Conservation (phyloP, 1,284 basidiomycete genomes). For the Ustilago nuda region DNA sequence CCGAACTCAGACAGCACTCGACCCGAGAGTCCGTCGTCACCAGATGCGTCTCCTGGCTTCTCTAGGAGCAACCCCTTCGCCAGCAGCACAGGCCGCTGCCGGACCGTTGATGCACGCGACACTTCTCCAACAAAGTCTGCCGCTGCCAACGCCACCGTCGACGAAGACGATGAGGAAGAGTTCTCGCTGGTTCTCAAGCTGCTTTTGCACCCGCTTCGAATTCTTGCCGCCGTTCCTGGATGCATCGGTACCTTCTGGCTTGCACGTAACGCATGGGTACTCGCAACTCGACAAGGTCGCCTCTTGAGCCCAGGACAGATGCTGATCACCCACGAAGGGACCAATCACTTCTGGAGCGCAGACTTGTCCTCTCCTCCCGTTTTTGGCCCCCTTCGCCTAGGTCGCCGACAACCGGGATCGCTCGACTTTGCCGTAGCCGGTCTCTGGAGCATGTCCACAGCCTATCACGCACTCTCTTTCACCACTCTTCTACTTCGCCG, state of each 20-base stretch:
- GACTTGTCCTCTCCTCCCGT: constrained; percentile 4
- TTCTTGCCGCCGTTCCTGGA: constrained; percentile 66
- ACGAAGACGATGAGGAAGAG: constrained; percentile 38
- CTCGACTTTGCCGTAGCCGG: constrained; percentile 58
- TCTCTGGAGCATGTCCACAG: constrained; percentile 75
- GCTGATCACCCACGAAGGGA: constrained; percentile 24
- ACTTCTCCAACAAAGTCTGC: background rate
- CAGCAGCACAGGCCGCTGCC: background rate
- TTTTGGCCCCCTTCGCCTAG: constrained; percentile 12
- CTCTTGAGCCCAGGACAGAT: constrained; percentile 37
- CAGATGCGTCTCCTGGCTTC: background rate
- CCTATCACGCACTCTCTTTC: constrained; percentile 81
- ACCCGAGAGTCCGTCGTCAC: constrained; percentile 17
- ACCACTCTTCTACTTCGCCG: constrained; percentile 82
- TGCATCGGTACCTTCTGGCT: constrained; percentile 64
- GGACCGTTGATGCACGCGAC: background rate
- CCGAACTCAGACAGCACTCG: constrained; percentile 32
- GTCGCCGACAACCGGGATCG: constrained; percentile 43
- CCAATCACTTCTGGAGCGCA: constrained; percentile 27
- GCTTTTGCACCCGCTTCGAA: constrained; percentile 60
- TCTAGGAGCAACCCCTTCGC: background rate
- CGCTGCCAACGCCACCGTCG: background rate
- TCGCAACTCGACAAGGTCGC: constrained; percentile 28
- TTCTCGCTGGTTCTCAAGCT: constrained; percentile 54
- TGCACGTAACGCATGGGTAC: constrained; percentile 46